Percentiles rank a stretch among this genome's conserved stretches.
Evolutionary conservation across 805 yeast genomes (phyloP).

Genomic region (Maudiozyma saulgeensis): DNA sequence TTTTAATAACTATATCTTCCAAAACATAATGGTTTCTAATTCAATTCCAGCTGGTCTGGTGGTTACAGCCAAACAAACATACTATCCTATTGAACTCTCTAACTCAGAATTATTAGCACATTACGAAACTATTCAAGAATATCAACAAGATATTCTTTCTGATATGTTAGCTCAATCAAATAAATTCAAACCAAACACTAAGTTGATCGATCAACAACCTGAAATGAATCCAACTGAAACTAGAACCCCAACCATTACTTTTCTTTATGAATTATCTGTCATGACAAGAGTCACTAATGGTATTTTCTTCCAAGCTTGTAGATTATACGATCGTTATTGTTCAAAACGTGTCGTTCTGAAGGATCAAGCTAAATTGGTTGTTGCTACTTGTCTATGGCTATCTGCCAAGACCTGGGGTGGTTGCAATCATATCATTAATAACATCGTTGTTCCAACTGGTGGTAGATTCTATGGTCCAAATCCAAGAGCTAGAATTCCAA

Average conservation of each 20-base stretch:
- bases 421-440: conserved; percentile 54
- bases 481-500: conserved; percentile 65
- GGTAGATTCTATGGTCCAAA: conserved; percentile 62
- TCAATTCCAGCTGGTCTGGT: conserved; percentile 24
- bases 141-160: conserved; percentile 41
- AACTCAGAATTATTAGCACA: conserved; percentile 42
- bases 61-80: conserved; percentile 36
- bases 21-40: conserved; percentile 2
- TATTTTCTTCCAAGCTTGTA: conserved; percentile 57
- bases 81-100: conserved; percentile 44
- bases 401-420: conserved; percentile 80
- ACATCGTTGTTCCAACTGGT: conserved; percentile 40
- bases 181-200: conserved; percentile 41
- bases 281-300: conserved; percentile 58
- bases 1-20: neutral
- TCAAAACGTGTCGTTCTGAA: conserved; percentile 75
- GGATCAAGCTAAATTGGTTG: conserved; percentile 83
- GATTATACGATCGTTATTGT: conserved; percentile 83
- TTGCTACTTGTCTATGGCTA: conserved; percentile 88
- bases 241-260: conserved; percentile 69
- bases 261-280: conserved; percentile 60
- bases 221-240: conserved; percentile 61
- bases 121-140: conserved; percentile 38
- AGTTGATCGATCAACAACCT: conserved; percentile 78
- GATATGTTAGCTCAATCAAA: conserved; percentile 31